A percentile compares a stretch with the other conserved stretches of the same genome.
Evolutionary conservation across 2,329 filamentous ascomycete species (phyloP).

Genomic region (Gnomoniopsis sp.): DNA sequence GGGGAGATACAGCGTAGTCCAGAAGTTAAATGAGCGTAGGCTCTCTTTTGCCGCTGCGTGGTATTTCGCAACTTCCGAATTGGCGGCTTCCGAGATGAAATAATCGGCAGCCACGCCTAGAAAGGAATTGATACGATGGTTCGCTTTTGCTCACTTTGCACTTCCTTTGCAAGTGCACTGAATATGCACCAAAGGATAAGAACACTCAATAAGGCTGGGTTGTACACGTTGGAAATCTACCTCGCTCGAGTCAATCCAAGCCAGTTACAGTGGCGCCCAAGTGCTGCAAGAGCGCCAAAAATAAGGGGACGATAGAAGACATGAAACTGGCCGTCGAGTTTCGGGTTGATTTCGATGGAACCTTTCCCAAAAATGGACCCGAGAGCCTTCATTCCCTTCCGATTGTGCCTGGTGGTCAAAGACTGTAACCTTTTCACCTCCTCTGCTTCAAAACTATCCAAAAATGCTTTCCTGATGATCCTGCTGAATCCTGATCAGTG

Average conservation of each 20-base stretch:
- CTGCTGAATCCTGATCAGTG: no score
- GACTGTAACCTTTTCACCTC: neutral
- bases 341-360: neutral
- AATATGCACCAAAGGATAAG: no score
- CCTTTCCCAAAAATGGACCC: neutral
- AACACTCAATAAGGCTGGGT: no score
- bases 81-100: neutral
- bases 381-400: neutral
- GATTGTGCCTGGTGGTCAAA: neutral
- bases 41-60: neutral
- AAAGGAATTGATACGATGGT: neutral
- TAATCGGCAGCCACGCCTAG: neutral
- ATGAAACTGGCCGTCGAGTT: conserved; percentile 4
- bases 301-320: neutral
- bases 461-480: no score
- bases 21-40: neutral
- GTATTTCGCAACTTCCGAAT: neutral
- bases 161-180: no score
- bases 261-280: neutral
- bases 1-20: neutral
- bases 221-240: no score
- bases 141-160: no score
- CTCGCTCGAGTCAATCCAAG: no score
- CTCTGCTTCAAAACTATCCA: no score
- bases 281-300: neutral